A percentile compares a stretch with the other conserved stretches of the same genome.
These are phyloP conservation scores for Magnaporthales sp. DNA, from an alignment of 2,329 filamentous ascomycete genomes.

Conservation along the genomic window DNA sequence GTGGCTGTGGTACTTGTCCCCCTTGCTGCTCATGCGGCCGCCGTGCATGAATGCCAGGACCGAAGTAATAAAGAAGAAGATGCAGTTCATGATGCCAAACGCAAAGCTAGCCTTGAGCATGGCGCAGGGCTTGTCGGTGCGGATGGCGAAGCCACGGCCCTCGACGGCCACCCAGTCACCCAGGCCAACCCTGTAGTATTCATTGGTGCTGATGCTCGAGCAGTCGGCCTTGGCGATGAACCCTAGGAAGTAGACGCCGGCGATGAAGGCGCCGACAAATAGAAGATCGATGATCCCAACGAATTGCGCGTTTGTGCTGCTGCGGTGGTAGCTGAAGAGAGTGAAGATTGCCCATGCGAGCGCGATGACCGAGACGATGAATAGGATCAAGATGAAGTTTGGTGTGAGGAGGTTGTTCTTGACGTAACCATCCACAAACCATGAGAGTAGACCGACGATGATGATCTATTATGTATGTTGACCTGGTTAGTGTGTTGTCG, in stretches of 20 bases:
- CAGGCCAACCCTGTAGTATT: slow-evolving; percentile 47
- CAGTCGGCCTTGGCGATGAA: slow-evolving; percentile 59
- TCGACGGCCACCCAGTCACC: slow-evolving; percentile 52
- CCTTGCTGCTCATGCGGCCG: slow-evolving; percentile 27
- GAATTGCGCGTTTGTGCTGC: slow-evolving; percentile 50
- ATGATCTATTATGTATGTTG: slow-evolving; percentile 39
- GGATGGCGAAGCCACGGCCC: slow-evolving; percentile 40
- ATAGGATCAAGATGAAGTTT: slow-evolving; percentile 54
- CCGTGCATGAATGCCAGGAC: slow-evolving; percentile 58
- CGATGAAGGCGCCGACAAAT: slow-evolving; percentile 58
- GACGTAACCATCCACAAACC: slow-evolving; percentile 55
- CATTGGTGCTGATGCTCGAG: slow-evolving; percentile 41
- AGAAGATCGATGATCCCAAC: slow-evolving; percentile 50
- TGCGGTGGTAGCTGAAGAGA: slow-evolving; percentile 58
- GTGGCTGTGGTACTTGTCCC: slow-evolving; percentile 33
- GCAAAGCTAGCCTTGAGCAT: slow-evolving; percentile 91
- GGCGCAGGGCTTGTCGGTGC: slow-evolving; percentile 68
- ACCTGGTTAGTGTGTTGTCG: not conserved
- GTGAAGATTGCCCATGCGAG: slow-evolving; percentile 57
- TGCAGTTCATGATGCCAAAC: slow-evolving; percentile 77
- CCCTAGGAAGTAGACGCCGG: slow-evolving; percentile 50
- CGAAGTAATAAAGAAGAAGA: slow-evolving; percentile 73
- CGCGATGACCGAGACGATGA: slow-evolving; percentile 57
- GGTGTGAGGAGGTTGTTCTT: slow-evolving; percentile 49
- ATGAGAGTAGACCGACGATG: slow-evolving; percentile 57